Evolutionary conservation across 306 rosid species (phyloP).

Genomic region (Castanea crenata): DNA sequence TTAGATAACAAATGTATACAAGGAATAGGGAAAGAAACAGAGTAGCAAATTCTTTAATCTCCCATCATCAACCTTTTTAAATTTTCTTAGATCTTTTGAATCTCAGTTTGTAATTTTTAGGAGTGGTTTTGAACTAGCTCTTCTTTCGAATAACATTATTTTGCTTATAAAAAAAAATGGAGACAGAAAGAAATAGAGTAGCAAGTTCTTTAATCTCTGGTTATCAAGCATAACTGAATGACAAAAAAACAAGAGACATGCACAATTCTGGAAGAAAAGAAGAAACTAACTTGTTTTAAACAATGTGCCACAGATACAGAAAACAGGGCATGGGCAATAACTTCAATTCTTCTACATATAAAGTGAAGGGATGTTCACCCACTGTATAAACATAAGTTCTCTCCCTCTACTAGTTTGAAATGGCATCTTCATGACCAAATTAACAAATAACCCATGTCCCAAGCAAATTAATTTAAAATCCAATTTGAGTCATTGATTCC

Average conservation of each 20-base stretch:
- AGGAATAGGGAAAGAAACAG: too few relatives aligned
- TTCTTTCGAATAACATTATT: too few relatives aligned
- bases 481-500: too few relatives aligned
- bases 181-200: not conserved
- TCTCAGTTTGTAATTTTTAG: too few relatives aligned
- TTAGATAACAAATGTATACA: not conserved
- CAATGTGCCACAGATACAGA: not conserved
- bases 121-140: too few relatives aligned
- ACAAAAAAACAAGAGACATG: conserved; percentile 1
- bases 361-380: conserved; percentile 9
- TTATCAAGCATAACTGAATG: not conserved
- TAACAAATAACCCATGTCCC: too few relatives aligned
- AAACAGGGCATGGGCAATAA: not conserved
- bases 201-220: not conserved
- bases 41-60: too few relatives aligned
- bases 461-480: too few relatives aligned
- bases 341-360: not conserved
- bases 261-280: not conserved
- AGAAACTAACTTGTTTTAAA: not conserved
- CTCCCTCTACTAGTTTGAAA: not conserved
- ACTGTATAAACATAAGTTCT: not conserved
- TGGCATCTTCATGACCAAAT: not conserved
- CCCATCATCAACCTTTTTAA: too few relatives aligned
- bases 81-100: too few relatives aligned
- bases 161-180: too few relatives aligned